These are phyloP conservation scores for Curvularia lunata DNA, from an alignment of 2,329 filamentous ascomycete species.

Conservation along the genomic window DNA sequence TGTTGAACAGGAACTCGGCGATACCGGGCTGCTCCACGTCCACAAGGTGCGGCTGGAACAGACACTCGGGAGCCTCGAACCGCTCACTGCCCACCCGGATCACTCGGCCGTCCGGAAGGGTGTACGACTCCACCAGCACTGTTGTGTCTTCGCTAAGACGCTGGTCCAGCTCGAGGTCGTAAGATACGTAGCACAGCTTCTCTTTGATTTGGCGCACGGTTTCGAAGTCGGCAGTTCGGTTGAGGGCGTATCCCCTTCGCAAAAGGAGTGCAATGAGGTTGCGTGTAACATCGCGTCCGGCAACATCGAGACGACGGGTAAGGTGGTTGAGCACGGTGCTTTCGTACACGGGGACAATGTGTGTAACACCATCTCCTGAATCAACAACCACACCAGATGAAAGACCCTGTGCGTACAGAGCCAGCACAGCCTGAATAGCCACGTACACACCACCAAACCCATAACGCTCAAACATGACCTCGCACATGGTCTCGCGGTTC, in stretches of 20 bases:
- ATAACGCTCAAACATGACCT: constrained; percentile 99
- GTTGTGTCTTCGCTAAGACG: constrained; percentile 96
- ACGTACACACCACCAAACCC: constrained; percentile 97
- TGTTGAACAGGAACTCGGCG: constrained; percentile 98
- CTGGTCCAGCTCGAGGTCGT: constrained; percentile 96
- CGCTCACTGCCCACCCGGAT: constrained; percentile 96
- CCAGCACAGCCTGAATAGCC: constrained; percentile 94
- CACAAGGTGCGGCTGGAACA: constrained; percentile 97
- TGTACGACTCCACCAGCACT: constrained; percentile 96
- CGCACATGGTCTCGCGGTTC: constrained; percentile 97
- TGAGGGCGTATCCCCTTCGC: constrained; percentile 92
- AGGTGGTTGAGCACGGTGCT: constrained; percentile 97
- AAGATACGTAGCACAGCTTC: constrained; percentile 99
- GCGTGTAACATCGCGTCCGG: constrained; percentile 95
- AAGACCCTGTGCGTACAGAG: constrained; percentile 92
- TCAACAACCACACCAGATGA: constrained; percentile 93
- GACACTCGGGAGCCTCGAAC: constrained; percentile 96
- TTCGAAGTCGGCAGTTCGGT: constrained; percentile 98
- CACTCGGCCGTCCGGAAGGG: constrained; percentile 91
- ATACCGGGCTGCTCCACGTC: constrained; percentile 97
- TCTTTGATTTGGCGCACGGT: constrained; percentile 98
- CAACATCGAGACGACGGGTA: constrained; percentile 90
- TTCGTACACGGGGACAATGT: constrained; percentile 98
- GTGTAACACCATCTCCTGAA: constrained; percentile 96
- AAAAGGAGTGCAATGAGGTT: constrained; percentile 95